Evolutionary conservation across 1,139 yeast genomes (phyloP), one percentile per base, ranked within the genome.

Genomic region (Saccharomyces hybrid): DNA sequence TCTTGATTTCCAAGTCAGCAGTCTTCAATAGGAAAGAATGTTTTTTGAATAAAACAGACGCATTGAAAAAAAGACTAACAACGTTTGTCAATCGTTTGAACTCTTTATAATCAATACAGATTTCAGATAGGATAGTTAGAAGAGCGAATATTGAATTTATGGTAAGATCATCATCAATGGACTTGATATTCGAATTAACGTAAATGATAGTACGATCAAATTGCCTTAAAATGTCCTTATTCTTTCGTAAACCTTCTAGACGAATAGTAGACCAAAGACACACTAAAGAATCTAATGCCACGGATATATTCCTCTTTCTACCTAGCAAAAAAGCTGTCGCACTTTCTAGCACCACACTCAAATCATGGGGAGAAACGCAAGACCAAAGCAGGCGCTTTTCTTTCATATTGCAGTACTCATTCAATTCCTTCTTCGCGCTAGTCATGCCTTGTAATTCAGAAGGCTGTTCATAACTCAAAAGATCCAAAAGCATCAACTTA

Each of bases 21-120:
- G 64, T 56, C 2, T 57, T 21, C 11, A 53, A 53, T 6, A 64
- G 41, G 26, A 58, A 59, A 0, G 47, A 42, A 8, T 51, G 46
- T 12, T 58, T 56, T 42, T 55, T 62, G 9, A 51, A 53, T 8
- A 58, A 55, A 4, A 67, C 58, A 29, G 63, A 66, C 8, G 59
- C 53, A 53, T 71, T 71, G 48, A 67, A 71, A 11, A 66, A 55
- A 16, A 72, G 58, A 52, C 68, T 72, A 3, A 70, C 63, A 2
- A 73, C 54, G 54, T 71, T 72, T 11, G 59, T 58, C 26, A 71
- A 38, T 51, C 73, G 62, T 53, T 69, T 68, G 24, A 48, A 51
- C 26, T 71, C 72, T 5, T 56, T 47, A 8, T 50, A 48, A 24
- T 53, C 52, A 6, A 62, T 49, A 50, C 66, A 62, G 47, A 57